Evolutionary conservation across 305 asterid species (phyloP), one percentile per base, ranked within the genome.

Genomic region (Fraxinus ornus): DNA sequence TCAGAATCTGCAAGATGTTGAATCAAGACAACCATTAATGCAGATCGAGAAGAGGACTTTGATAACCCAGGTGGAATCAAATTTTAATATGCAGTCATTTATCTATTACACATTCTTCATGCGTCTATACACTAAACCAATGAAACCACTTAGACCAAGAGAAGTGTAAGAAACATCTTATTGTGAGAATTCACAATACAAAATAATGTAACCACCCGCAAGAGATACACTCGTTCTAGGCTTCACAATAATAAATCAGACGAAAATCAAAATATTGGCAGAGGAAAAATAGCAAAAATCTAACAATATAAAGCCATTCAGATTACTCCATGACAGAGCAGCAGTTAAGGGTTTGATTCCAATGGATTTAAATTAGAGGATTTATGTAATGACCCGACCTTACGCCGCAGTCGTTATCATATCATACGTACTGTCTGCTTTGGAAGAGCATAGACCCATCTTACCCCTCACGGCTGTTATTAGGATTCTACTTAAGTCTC

Each of bases 1-100:
- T 80, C 72, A 72, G 83, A 12, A 80, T 80, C 83, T 80, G 79
- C 26, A 30, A 30, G 32, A 74, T 74, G 24, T n/a, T 55, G 24
- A 55, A 5, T 19, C 26, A 55, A 55, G 7, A 52, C 21, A 52
- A 52, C 64, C 64, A 52, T 52, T 5, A 52, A 5, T 5, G 22
- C 24, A n/a, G 8, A 52, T 52, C 21, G 66, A 49, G 60, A 15
- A 49, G 21, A 49, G 60, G 60, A 13, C n/a, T 49, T 49, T 15
- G 60, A 49, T 13, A 49, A 15, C 60, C 19, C 60, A 15, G 60
- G 60, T 4, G 6, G n/a, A 49, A 49, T 49, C 60, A 15, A 17
- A 15, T 49, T 49, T 49, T 49, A 49, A 15, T 49, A 49, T 3
- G 60, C 7, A 15, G 7, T 49, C 60, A 49, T 49, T 49, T 49